Evolutionary conservation across 768 basidiomycete species (phyloP).

Genomic region (Pleurotus tuber-regium): DNA sequence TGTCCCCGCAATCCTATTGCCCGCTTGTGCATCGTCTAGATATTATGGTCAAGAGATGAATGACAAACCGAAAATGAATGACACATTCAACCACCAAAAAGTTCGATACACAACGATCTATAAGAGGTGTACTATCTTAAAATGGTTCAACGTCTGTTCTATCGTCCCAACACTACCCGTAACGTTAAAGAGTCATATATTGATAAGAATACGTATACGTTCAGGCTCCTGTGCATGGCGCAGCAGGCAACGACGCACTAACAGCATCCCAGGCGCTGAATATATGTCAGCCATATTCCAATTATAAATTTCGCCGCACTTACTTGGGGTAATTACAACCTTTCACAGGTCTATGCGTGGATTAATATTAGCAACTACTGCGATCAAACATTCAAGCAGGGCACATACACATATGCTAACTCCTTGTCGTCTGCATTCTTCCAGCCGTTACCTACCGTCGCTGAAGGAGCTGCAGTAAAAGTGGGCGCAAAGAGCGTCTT

Average conservation of each 20-base stretch:
- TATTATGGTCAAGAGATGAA: too few species aligned
- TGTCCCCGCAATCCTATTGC: too few species aligned
- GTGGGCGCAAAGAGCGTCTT: conserved; percentile 62
- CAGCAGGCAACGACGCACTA: conserved; percentile 42
- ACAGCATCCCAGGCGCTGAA: conserved; percentile 59
- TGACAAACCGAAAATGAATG: too few species aligned
- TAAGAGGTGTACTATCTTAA: too few species aligned
- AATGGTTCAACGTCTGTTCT: too few species aligned
- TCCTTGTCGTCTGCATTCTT: conserved; percentile 62
- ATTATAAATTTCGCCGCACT: too few species aligned
- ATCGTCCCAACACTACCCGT: too few species aligned
- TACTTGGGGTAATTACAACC: conserved; percentile 66
- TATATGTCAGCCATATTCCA: conserved; percentile 1
- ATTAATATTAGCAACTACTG: conserved; percentile 7
- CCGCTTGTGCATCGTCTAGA: too few species aligned
- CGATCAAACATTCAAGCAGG: neutral
- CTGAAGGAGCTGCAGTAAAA: conserved; percentile 54
- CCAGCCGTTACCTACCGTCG: conserved; percentile 74
- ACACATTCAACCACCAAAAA: too few species aligned
- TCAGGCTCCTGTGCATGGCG: conserved; percentile 41
- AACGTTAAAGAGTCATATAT: too few species aligned
- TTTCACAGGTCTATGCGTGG: conserved; percentile 38
- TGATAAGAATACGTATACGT: too few species aligned
- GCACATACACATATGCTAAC: conserved; percentile 49
- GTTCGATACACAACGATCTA: too few species aligned